Percentiles rank a stretch among this genome's conserved stretches.
Conservation (phyloP, 148 eudicot species). For the Vaccinium corymbosum region DNA sequence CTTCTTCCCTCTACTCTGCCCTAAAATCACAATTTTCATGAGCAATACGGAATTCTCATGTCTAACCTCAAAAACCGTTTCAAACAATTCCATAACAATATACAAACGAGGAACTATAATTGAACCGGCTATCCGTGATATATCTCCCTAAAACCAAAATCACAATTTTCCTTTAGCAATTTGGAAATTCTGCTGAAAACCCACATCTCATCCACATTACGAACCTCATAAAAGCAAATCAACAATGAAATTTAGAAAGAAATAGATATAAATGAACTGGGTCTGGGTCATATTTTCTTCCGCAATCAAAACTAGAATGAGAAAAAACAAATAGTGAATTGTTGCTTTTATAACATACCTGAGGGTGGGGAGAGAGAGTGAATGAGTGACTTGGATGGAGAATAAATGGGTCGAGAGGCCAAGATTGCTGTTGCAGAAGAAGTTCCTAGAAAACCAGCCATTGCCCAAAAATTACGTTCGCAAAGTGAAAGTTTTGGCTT, state of each 20-base stretch:
- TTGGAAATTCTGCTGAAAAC: background rate
- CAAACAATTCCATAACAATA: background rate
- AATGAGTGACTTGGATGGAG: constrained; percentile 31
- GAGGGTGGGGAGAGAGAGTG: constrained; percentile 22
- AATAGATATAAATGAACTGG: background rate
- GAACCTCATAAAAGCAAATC: background rate
- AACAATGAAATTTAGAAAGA: background rate
- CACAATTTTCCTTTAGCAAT: background rate
- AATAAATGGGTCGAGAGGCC: constrained; percentile 35
- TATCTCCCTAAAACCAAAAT: background rate
- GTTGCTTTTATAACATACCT: constrained; percentile 22
- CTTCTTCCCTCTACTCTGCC: constrained; percentile 51
- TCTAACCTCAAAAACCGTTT: background rate
- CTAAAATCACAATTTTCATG: constrained; percentile 26
- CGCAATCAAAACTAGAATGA: constrained; percentile 9
- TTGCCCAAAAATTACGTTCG: constrained; percentile 4
- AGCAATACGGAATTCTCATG: background rate
- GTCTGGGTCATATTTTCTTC: background rate
- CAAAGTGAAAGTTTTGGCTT: background rate
- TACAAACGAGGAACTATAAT: background rate
- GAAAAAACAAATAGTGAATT: too few relatives aligned
- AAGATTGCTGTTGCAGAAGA: constrained; percentile 38
- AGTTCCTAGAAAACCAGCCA: constrained; percentile 55
- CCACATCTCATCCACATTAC: constrained; percentile 6
- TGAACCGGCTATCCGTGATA: background rate